Base-by-base conservation (phyloP, 768 basidiomycete genomes). In the Boletellus ananas region DNA sequence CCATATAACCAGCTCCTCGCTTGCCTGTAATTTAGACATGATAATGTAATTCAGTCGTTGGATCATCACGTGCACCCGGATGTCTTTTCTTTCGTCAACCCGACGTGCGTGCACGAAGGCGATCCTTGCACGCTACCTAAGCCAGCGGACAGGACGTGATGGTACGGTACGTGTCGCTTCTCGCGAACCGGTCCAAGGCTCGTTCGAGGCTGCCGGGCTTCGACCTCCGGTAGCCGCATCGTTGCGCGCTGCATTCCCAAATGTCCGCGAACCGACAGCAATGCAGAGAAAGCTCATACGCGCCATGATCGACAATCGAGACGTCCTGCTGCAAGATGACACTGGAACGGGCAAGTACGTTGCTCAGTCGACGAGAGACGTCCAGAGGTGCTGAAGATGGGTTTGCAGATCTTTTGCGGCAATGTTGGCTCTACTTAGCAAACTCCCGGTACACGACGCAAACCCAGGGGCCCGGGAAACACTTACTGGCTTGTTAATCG, bases 281-380 rank as follows among this genome's bases (percentile, higher is more conserved):
- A 76, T 77, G 29, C 87, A 90, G 61, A 69, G 64, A 37, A 69
- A 70, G 45, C 78, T 89, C 46, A 83, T 90, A 49, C 78, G 79
- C 3, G 85, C 81, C 16, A 72, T 87, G 9, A 51, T 84, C 27
- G 61, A 62, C 17, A 75, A 74, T 7, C 76, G 76, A 58, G 82
- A 90, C 63, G 72, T 90, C 16, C 66, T 89, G 13, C 57, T 90
- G 46, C 83, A 79, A 54, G 87, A 88, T 54, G 69, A 70, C 21
- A 87, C 88, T n/a, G 88, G 89, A 5, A 80, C 82, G 39, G 89
- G 87, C 71, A 90, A 90, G 88, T 89, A 62, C 52, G 85, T 72
- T 16, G 35, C 43, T 16, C 34, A 4, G 47, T 37, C 38, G 0
- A 10, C 25, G 8, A 11, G 37, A 42, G 13, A 21, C 42, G 17